Percentiles rank a stretch among this genome's conserved stretches.
phyloP scores from a whole-genome alignment of 2,329 filamentous ascomycete species.

The Juglanconis juglandina region DNA sequence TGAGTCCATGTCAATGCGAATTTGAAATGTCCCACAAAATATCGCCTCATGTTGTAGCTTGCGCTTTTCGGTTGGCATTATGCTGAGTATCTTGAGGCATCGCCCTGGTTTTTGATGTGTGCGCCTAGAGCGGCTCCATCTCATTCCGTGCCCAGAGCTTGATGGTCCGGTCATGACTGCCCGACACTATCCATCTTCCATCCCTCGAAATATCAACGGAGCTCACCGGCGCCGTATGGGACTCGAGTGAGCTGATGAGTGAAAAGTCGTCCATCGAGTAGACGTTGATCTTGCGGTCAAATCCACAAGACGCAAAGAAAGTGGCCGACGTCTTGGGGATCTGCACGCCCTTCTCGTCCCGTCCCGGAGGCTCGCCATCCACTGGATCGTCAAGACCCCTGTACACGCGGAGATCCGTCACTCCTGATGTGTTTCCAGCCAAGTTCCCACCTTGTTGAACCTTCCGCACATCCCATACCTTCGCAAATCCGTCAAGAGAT shows the following conservation, averaged over 20 bases:
- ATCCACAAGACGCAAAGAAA: slow-evolving; percentile 86
- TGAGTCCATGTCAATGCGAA: too few species aligned
- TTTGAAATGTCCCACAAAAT: too few species aligned
- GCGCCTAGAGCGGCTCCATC: slow-evolving; percentile 17
- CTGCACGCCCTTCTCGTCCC: slow-evolving; percentile 62
- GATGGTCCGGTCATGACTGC: slow-evolving; percentile 89
- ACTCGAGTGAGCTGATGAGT: slow-evolving; percentile 78
- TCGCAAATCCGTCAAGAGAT: slow-evolving; percentile 91
- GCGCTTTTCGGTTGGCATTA: not conserved
- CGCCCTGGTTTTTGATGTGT: not conserved
- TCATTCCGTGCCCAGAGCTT: slow-evolving; percentile 94
- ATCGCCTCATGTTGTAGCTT: too few species aligned
- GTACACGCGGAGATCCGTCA: slow-evolving; percentile 92
- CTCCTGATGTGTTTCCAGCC: slow-evolving; percentile 85
- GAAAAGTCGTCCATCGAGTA: slow-evolving; percentile 97
- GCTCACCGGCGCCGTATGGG: slow-evolving; percentile 87
- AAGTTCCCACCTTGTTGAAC: slow-evolving; percentile 80
- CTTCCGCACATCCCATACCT: slow-evolving; percentile 95
- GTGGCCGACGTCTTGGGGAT: slow-evolving; percentile 83
- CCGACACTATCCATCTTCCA: slow-evolving; percentile 88
- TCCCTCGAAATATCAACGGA: slow-evolving; percentile 86
- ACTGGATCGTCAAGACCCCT: slow-evolving; percentile 77
- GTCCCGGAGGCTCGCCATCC: slow-evolving; percentile 55
- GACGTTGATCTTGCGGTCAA: slow-evolving; percentile 92
- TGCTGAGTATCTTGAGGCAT: slow-evolving; percentile 12